Base-by-base conservation (phyloP, 2,329 filamentous ascomycete species). In the Sclerotinia trifoliorum region DNA sequence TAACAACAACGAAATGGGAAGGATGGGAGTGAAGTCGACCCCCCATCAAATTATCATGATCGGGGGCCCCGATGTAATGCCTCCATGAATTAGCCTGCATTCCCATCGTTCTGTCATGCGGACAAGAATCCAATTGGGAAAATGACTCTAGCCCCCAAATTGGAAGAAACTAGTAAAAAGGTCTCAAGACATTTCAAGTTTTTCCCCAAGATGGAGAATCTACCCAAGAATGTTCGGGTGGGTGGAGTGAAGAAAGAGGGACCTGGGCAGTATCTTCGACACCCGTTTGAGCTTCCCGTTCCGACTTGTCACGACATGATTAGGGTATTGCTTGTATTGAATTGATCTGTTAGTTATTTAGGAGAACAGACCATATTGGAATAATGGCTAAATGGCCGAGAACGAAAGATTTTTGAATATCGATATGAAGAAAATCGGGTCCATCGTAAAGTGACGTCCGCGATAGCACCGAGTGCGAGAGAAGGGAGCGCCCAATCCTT, bases 361-460 rank as follows among this genome's bases (percentile, higher is more conserved):
- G 26, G 21, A 26, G 32, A 63, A 35, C 46, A 46, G 26, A 60
- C 57, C 17, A 44, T 48, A 46, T 39, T 24, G 56, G 15, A 17
- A 58, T 39, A 13, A 58, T 24, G 52, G 48, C 17, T 19, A n/a
- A n/a, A 48, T 44, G 62, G 24, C 39, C 42, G 63, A 65, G 63
- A 65, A 42, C 26, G 48, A 54, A 29, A 42, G 13, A n/a, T 15
- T 35, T 35, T 56, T 35, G 35, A 44, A 19, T 32, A 35, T 48
- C 19, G 26, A 58, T 58, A 39, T 66, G 52, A 29, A 66, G 44
- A 66, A 66, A 66, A 66, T 66, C 55, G 65, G 65, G 65, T 52
- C 55, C 26, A 32, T 44, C n/a, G 17, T 52, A 35, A 61, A 24
- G 48, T 17, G 57, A 61, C 55, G 55, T 52, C 65, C 65, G 65